Evolutionary conservation across 306 rosid genomes (phyloP).

Genomic region (Cicer pinnatifidum): DNA sequence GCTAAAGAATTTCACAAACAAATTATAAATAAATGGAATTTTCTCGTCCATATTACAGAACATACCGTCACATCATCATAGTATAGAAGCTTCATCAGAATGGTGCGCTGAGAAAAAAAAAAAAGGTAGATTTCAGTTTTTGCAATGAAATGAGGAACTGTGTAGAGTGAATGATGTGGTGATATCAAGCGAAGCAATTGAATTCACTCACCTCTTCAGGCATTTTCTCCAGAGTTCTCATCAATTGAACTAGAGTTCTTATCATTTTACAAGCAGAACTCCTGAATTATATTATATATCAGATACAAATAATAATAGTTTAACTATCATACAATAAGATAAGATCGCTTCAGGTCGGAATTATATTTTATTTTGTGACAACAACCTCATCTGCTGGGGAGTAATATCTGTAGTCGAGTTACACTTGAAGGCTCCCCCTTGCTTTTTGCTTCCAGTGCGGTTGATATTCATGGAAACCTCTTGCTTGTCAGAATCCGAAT

Average conservation of each 20-base stretch:
- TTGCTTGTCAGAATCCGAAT: conserved; percentile 73
- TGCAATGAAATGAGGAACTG: background rate
- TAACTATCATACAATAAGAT: background rate
- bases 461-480: conserved; percentile 86
- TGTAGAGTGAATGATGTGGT: conserved; percentile 12
- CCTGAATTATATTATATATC: conserved; percentile 56
- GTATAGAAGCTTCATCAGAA: conserved; percentile 90
- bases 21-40: conserved; percentile 19
- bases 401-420: conserved; percentile 79
- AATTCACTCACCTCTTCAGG: conserved; percentile 79
- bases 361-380: conserved; percentile 21
- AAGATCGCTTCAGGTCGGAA: background rate
- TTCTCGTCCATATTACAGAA: conserved; percentile 35
- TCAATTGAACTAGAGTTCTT: conserved; percentile 88
- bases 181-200: conserved; percentile 34
- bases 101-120: conserved; percentile 76
- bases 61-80: conserved; percentile 87
- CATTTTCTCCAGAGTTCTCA: conserved; percentile 98
- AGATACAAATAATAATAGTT: conserved; percentile 32
- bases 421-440: conserved; percentile 76
- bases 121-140: conserved; percentile 40
- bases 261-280: conserved; percentile 99
- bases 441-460: conserved; percentile 82
- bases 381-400: conserved; percentile 89
- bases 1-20: conserved; percentile 1